Conservation (phyloP, 345 rosid species). For the Arabis hirsuta region DNA sequence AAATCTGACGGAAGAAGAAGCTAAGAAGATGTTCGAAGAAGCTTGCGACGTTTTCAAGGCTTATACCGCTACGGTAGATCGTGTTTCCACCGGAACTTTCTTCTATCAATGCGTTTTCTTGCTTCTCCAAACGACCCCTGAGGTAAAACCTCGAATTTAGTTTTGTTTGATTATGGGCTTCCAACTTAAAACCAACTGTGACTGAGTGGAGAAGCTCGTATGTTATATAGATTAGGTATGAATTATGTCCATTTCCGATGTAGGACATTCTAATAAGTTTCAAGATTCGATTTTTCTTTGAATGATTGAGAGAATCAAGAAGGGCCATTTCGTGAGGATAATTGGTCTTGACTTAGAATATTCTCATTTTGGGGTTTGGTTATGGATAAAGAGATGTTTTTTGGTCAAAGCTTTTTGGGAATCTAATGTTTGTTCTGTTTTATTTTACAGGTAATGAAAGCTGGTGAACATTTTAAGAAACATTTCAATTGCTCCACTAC, state of each 20-base stretch:
- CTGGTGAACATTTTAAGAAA: conserved; percentile 56
- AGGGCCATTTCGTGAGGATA: no score
- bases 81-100: conserved; percentile 74
- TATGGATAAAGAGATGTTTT: not conserved
- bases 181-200: no score
- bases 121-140: conserved; percentile 67
- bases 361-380: no score
- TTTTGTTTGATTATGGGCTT: not conserved
- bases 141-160: conserved; percentile 47
- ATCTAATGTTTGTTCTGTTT: conserved; percentile 22
- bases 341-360: no score
- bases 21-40: conserved; percentile 58
- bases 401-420: not conserved
- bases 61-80: conserved; percentile 59
- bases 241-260: no score
- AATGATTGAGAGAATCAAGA: no score
- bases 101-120: conserved; percentile 73
- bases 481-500: conserved; percentile 56
- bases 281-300: not conserved
- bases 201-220: no score
- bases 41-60: conserved; percentile 68
- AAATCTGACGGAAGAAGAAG: conserved; percentile 64
- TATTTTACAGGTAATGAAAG: conserved; percentile 63
- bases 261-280: no score
- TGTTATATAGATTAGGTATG: no score